Evolutionary conservation across 2,329 filamentous ascomycete species (phyloP), one percentile per base, ranked within the genome.

Genomic region (Coniochaeta ligniaria): DNA sequence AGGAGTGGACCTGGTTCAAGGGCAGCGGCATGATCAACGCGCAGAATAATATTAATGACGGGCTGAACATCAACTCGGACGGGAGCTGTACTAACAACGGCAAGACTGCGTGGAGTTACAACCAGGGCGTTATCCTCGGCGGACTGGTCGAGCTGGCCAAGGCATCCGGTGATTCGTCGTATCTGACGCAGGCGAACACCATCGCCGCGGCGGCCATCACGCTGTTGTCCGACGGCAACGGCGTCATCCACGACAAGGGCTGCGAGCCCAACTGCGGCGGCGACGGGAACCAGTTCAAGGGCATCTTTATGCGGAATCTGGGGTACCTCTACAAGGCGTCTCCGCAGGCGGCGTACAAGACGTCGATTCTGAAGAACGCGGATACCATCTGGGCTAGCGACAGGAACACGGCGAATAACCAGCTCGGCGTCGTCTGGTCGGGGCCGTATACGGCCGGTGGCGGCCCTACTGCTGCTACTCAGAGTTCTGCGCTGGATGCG

Each of bases 241-340:
- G 80, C 16, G 76, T 86, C 43, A 73, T 87, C 1, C 77, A 76
- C 61, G 83, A 87, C 61, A 67, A 63, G 47, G 57, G 57, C 41
- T 86, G 83, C 64, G 83, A 86, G 65, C 76, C 79, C 8, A 68
- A 75, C 61, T 84, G 81, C 58, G 77, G 77, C 26, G 69, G 63
- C 12, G 81, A 86, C 63, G 82, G 78, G 0, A 75, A 78, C 1
- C 84, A 88, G 66, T 91, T 91, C 77, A 91, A 91, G 70, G 88
- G 88, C 11, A 76, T 90, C 26, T 90, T 90, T 65, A 79, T 84
- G 60, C 80, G 88, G 5, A 89, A 89, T 65, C 71, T 91, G 41
- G 74, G 77, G 59, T 79, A 80, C 52, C 70, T 91, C 60, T 77
- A 87, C 12, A 67, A 73, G 1, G 80, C 72, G 2, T 79, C 78